These are phyloP conservation scores for Lactarius psammicola DNA, from an alignment of 768 basidiomycete genomes.

Conservation along the genomic window DNA sequence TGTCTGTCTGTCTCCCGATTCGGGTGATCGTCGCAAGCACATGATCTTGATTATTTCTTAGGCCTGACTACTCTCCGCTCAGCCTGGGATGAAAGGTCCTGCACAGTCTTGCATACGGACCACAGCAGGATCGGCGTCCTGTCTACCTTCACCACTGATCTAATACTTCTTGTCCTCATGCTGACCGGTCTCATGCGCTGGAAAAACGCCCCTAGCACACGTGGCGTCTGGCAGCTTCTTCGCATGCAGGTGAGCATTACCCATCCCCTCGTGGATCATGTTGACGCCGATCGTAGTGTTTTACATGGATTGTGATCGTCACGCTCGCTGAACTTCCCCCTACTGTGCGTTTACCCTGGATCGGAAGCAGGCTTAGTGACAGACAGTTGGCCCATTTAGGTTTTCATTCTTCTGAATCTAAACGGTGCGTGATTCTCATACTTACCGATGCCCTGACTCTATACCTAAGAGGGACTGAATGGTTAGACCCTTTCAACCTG, in stretches of 20 bases:
- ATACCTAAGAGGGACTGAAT: neutral
- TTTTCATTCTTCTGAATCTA: conserved; percentile 21
- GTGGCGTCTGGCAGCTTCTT: conserved; percentile 15
- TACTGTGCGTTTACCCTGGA: conserved; percentile 6
- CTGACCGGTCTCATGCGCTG: conserved; percentile 19
- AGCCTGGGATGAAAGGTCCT: conserved; percentile 1
- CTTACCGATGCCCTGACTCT: neutral
- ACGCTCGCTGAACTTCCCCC: conserved; percentile 21
- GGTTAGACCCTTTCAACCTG: conserved; percentile 21
- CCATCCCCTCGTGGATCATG: neutral
- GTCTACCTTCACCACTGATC: conserved; percentile 11
- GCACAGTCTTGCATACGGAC: neutral
- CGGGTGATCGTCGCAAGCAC: too few relatives aligned
- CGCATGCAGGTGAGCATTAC: conserved; percentile 11
- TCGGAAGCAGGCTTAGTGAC: neutral
- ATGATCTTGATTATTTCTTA: neutral
- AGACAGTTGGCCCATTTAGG: neutral
- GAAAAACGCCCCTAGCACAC: neutral
- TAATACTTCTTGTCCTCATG: conserved; percentile 23
- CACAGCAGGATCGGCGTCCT: conserved; percentile 5
- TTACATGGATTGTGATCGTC: conserved; percentile 14
- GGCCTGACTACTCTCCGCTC: conserved; percentile 2
- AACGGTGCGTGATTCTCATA: conserved; percentile 16
- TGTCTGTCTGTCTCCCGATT: neutral
- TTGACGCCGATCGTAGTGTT: conserved; percentile 11